These are phyloP conservation scores for Atalantia buxifolia DNA, from an alignment of 345 rosid genomes.

Conservation along the genomic window DNA sequence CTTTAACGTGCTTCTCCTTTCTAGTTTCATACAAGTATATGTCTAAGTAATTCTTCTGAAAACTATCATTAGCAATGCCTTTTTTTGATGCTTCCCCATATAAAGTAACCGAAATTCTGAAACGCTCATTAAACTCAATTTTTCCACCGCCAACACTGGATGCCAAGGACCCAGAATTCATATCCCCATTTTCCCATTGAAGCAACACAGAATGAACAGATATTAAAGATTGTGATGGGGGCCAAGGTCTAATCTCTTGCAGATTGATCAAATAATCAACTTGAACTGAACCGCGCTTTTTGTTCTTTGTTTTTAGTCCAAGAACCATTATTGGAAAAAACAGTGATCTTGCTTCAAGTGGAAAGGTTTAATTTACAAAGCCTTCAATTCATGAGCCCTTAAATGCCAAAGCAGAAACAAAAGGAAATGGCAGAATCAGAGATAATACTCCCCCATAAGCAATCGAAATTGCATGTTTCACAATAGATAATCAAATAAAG, in stretches of 20 bases:
- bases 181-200: conserved; percentile 79
- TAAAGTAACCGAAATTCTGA: conserved; percentile 53
- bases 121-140: conserved; percentile 58
- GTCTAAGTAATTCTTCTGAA: conserved; percentile 68
- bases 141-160: conserved; percentile 54
- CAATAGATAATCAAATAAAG: background rate
- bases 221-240: conserved; percentile 45
- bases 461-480: background rate
- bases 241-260: conserved; percentile 85
- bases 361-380: conserved; percentile 21
- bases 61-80: conserved; percentile 35
- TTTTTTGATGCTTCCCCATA: conserved; percentile 46
- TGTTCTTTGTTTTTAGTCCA: conserved; percentile 57
- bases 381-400: conserved; percentile 12
- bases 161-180: conserved; percentile 56
- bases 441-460: background rate
- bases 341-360: conserved; percentile 12
- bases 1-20: conserved; percentile 56
- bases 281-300: conserved; percentile 32
- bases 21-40: conserved; percentile 65
- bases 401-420: background rate
- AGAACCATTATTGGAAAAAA: conserved; percentile 50
- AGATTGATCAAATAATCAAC: conserved; percentile 43
- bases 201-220: conserved; percentile 55
- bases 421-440: background rate